Percentiles rank a stretch among this genome's conserved stretches.
These are phyloP conservation scores for Metarhizium humberi DNA, from an alignment of 2,329 filamentous ascomycete species.

Conservation along the genomic window DNA sequence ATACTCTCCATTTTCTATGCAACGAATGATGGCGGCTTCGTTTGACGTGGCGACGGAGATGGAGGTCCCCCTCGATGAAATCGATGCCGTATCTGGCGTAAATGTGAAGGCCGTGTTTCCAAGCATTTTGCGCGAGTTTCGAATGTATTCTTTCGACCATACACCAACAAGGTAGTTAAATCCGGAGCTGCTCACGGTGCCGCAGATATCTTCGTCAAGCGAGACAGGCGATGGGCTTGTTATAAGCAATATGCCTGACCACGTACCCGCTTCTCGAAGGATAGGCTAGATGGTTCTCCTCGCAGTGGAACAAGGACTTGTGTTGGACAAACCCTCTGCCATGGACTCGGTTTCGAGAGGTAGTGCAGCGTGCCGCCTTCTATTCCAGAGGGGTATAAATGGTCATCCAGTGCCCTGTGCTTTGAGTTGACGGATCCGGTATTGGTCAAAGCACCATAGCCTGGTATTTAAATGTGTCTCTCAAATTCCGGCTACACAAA, in stretches of 20 bases:
- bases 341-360: not conserved
- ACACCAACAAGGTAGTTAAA: not conserved
- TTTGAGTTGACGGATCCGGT: not conserved
- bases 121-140: not conserved
- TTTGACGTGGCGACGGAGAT: slow-evolving; percentile 22
- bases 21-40: slow-evolving; percentile 20
- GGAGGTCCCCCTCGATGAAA: slow-evolving; percentile 5
- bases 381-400: not conserved
- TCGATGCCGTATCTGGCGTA: not conserved
- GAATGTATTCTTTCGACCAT: not conserved
- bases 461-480: not conserved
- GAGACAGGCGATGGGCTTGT: not conserved
- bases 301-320: not conserved
- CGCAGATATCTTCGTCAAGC: not conserved
- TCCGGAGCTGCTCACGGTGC: not conserved
- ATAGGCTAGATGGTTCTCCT: not conserved
- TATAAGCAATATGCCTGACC: not conserved
- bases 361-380: not conserved
- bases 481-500: not conserved
- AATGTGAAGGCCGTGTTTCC: not conserved
- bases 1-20: slow-evolving; percentile 23
- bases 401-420: not conserved
- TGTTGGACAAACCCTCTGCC: not conserved
- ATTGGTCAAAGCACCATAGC: not conserved
- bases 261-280: not conserved